phyloP scores from a whole-genome alignment of 2,329 filamentous ascomycete species.

The Taxawa tesnikishii region DNA sequence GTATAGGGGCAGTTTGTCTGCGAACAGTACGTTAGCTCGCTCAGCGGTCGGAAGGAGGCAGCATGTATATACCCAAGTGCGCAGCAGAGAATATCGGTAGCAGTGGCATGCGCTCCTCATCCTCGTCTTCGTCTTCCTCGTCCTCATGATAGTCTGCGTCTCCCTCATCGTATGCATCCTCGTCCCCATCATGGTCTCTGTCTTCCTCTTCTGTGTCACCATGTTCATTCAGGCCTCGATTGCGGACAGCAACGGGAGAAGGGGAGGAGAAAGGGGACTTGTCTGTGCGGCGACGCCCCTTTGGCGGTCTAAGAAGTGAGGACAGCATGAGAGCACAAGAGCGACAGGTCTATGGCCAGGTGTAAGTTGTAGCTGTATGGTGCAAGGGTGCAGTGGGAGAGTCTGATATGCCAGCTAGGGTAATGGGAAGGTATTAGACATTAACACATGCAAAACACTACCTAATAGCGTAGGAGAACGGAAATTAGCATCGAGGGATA shows the following conservation, averaged over 20 bases:
- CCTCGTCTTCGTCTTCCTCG: conserved; percentile 28
- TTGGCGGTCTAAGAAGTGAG: conserved; percentile 21
- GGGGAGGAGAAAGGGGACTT: conserved; percentile 10
- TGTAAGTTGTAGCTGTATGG: no score
- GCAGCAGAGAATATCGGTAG: conserved; percentile 71
- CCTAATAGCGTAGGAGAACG: no score
- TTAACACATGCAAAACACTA: neutral
- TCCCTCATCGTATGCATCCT: conserved; percentile 21
- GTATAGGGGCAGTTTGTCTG: conserved; percentile 80
- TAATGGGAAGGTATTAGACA: conserved; percentile 1
- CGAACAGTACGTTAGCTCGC: conserved; percentile 2
- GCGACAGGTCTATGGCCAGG: no score
- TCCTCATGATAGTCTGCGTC: conserved; percentile 26
- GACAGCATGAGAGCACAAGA: conserved; percentile 18
- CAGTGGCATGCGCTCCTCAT: conserved; percentile 37
- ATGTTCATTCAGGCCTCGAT: conserved; percentile 14
- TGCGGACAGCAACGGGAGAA: conserved; percentile 15
- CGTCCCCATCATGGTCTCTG: conserved; percentile 4
- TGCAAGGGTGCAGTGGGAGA: no score
- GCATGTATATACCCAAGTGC: conserved; percentile 52
- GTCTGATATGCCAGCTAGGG: no score
- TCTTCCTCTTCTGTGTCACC: neutral
- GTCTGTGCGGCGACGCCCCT: conserved; percentile 15
- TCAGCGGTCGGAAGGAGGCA: conserved; percentile 1
- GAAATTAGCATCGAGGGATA: no score